Conservation (phyloP, 2,329 filamentous ascomycete genomes). For the Phyllachora maydis region DNA sequence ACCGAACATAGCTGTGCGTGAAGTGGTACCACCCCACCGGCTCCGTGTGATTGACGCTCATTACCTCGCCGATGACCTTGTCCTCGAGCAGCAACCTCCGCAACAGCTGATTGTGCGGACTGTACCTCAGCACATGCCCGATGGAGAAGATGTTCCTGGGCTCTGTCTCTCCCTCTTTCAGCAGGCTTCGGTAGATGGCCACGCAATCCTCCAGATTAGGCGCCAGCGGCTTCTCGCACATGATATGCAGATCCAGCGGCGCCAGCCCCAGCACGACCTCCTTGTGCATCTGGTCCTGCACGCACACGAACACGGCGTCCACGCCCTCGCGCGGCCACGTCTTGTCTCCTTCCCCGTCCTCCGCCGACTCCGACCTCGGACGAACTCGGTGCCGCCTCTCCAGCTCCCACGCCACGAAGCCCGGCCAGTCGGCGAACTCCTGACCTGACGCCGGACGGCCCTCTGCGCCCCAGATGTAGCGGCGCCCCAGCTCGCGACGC, state of each 20-base stretch:
- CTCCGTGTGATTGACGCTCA: conserved; percentile 76
- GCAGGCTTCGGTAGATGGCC: conserved; percentile 41
- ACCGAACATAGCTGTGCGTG: conserved; percentile 61
- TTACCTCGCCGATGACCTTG: conserved; percentile 56
- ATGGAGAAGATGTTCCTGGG: conserved; percentile 51
- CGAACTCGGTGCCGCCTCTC: too few relatives aligned
- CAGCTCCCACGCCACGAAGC: conserved; percentile 50
- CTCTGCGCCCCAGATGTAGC: conserved; percentile 46
- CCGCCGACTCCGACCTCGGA: too few relatives aligned
- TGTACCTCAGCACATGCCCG: conserved; percentile 81
- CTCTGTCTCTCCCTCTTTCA: conserved; percentile 6
- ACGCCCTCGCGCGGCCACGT: conserved; percentile 27
- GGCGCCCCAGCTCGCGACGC: conserved; percentile 43
- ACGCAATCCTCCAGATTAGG: conserved; percentile 63
- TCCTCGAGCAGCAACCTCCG: conserved; percentile 57
- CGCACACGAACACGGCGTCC: conserved; percentile 40
- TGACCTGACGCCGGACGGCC: conserved; percentile 26
- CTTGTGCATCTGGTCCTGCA: conserved; percentile 71
- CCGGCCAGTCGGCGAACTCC: conserved; percentile 53
- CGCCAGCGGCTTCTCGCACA: conserved; percentile 85
- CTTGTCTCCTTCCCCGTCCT: too few relatives aligned
- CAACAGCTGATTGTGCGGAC: conserved; percentile 71
- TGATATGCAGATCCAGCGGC: conserved; percentile 53
- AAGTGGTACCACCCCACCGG: conserved; percentile 94
- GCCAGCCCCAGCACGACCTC: conserved; percentile 58